phyloP scores from a whole-genome alignment of 1,284 basidiomycete species.

The Agaricales sp. region DNA sequence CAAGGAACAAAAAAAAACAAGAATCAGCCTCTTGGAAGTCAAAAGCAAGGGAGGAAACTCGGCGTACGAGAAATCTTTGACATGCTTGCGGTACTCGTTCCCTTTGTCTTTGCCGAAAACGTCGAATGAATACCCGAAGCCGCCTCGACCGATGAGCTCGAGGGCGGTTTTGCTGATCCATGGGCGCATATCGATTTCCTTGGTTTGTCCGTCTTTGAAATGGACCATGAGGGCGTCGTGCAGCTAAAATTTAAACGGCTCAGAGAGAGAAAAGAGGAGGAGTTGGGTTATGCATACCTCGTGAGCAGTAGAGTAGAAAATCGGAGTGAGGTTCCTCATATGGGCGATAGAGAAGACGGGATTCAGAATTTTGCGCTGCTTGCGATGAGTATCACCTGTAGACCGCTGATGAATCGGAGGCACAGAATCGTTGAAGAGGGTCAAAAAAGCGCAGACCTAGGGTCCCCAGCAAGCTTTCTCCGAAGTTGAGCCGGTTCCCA shows the following conservation, averaged over 20 bases:
- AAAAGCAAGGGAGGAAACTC: no score
- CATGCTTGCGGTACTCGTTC: no score
- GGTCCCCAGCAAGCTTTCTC: slow-evolving; percentile 25
- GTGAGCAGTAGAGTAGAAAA: slow-evolving; percentile 24
- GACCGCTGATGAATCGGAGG: no score
- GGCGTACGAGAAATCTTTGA: no score
- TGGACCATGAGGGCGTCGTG: slow-evolving; percentile 3
- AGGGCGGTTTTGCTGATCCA: slow-evolving; percentile 14
- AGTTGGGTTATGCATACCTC: slow-evolving; percentile 16
- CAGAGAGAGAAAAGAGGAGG: slow-evolving; percentile 2
- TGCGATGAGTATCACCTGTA: slow-evolving; percentile 28
- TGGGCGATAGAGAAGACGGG: slow-evolving; percentile 36
- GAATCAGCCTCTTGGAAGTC: background rate
- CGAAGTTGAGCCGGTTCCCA: slow-evolving; percentile 22
- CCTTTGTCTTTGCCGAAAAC: slow-evolving; percentile 14
- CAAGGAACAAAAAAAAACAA: background rate
- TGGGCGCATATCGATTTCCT: slow-evolving; percentile 9
- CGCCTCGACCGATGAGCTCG: slow-evolving; percentile 19
- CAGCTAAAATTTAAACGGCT: background rate
- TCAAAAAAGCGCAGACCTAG: slow-evolving; percentile 15
- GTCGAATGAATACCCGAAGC: slow-evolving; percentile 32
- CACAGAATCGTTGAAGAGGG: background rate
- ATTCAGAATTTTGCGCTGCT: slow-evolving; percentile 36
- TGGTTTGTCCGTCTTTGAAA: background rate
- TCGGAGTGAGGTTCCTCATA: slow-evolving; percentile 31